phyloP scores from a whole-genome alignment of 2,329 filamentous ascomycete species.

The Aspergillus niger region DNA sequence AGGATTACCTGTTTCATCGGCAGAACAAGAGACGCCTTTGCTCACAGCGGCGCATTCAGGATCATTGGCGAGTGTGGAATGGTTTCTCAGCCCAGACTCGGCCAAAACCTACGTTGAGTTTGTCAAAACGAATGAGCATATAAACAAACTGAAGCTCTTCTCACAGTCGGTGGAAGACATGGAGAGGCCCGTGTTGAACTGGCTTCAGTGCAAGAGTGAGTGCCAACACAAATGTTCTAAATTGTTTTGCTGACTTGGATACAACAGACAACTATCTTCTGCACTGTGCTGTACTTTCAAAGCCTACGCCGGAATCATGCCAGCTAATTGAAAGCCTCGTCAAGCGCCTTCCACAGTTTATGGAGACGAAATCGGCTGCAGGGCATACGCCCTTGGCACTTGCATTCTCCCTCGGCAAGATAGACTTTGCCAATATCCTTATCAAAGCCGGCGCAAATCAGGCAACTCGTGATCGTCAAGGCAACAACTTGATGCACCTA shows the following conservation, averaged over 20 bases:
- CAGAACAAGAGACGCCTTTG: slow-evolving; percentile 27
- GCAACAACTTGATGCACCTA: slow-evolving; percentile 70
- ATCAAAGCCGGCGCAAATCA: slow-evolving; percentile 71
- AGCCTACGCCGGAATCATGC: slow-evolving; percentile 46
- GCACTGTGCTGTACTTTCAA: slow-evolving; percentile 63
- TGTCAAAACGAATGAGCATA: slow-evolving; percentile 60
- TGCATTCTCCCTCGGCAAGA: slow-evolving; percentile 56
- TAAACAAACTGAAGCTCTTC: slow-evolving; percentile 65
- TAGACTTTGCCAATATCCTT: slow-evolving; percentile 55
- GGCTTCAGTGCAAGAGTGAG: slow-evolving; percentile 53
- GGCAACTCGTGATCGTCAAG: slow-evolving; percentile 59
- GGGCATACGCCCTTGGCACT: slow-evolving; percentile 66
- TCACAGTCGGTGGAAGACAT: slow-evolving; percentile 44
- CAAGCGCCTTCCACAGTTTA: slow-evolving; percentile 59
- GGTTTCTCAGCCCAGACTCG: slow-evolving; percentile 73
- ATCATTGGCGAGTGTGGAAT: slow-evolving; percentile 70
- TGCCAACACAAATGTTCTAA: neutral
- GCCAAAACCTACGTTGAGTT: slow-evolving; percentile 70
- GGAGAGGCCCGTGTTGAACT: slow-evolving; percentile 22
- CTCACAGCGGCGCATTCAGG: slow-evolving; percentile 41
- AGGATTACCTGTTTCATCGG: neutral
- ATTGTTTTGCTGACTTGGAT: neutral
- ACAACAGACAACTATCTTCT: slow-evolving; percentile 54
- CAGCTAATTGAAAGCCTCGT: slow-evolving; percentile 67
- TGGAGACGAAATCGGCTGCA: slow-evolving; percentile 59